Percentiles rank a stretch among this genome's conserved stretches.
These are phyloP conservation scores for Macrophomina phaseolina DNA, from an alignment of 2,329 filamentous ascomycete genomes.

Conservation along the genomic window DNA sequence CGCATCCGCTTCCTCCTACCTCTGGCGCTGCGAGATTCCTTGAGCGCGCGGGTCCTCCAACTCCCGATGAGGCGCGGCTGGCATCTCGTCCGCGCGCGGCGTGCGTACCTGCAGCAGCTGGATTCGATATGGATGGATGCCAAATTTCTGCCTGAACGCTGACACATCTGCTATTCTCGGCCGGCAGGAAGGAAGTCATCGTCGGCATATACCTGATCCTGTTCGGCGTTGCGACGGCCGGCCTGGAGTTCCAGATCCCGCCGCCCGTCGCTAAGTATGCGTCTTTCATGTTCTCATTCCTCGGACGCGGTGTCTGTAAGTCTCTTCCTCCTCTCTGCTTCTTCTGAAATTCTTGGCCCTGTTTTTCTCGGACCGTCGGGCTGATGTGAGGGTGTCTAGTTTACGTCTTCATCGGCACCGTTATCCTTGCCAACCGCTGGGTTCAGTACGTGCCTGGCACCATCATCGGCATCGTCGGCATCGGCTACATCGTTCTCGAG, in stretches of 20 bases:
- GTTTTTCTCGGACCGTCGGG: too few relatives aligned
- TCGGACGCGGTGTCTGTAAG: slow-evolving; percentile 93
- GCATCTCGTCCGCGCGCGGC: too few relatives aligned
- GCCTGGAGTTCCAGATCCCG: slow-evolving; percentile 85
- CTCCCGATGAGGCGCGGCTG: too few relatives aligned
- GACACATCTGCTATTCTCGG: background rate
- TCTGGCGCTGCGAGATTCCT: too few relatives aligned
- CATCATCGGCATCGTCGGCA: slow-evolving; percentile 76
- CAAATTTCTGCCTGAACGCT: background rate
- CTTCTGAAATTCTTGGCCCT: too few relatives aligned
- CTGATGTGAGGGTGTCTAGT: slow-evolving; percentile 60
- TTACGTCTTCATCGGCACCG: slow-evolving; percentile 92
- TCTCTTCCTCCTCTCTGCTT: slow-evolving; percentile 35
- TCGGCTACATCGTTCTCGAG: slow-evolving; percentile 69
- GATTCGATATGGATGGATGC: background rate
- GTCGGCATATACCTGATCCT: slow-evolving; percentile 86
- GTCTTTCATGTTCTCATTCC: slow-evolving; percentile 96
- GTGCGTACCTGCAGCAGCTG: background rate
- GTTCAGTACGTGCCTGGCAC: slow-evolving; percentile 77
- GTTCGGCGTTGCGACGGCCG: slow-evolving; percentile 70
- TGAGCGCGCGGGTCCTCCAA: too few relatives aligned
- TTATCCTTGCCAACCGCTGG: slow-evolving; percentile 73
- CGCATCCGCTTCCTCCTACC: too few relatives aligned
- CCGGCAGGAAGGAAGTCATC: slow-evolving; percentile 70
- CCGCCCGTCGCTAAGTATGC: slow-evolving; percentile 92